Base-by-base conservation (phyloP, 345 rosid species). In the Chamaenerion angustifolium region DNA sequence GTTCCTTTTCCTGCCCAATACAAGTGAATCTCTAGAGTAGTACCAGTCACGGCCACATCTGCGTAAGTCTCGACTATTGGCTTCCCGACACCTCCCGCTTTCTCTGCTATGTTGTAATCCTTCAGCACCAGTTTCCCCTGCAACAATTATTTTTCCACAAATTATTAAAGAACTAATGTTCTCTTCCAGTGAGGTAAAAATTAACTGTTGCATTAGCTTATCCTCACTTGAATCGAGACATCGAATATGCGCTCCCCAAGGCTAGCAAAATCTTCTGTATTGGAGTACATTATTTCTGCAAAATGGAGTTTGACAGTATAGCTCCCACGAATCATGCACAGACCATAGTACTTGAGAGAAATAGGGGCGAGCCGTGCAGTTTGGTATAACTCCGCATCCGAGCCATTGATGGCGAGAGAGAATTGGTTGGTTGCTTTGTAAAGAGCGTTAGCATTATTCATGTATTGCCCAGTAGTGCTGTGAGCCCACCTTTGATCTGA, bases 1-100 rank as follows among this genome's bases (percentile, higher is more conserved):
- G 96, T 83, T 47, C 98, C 96, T 78, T 76, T 81, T 8, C 98
- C 95, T 14, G 67, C 14, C 98, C 98, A 92, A 35, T 67, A 68
- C 42, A 86, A 69, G 63, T 67, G 85, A 56, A 92, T 73, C 76
- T 83, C 89, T 59, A 90, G 15, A 18, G 98, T 86, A 67, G 72
- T 73, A 9, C 81, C 77, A 55, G 59, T 76, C 9, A 90, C 81
- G 1, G 8, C 18, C 44, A 80, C 48, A 40, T 71, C 46, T 18
- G 75, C 68, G 16, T 21, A 68, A 70, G 21, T 41, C 63, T 17
- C 0, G 40, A 2, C 43, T 53, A 65, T 58, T 7, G 71, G 72
- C 35, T 11, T 68, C 16, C 93, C 95, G 0, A 58, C 87, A 54
- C 89, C 95, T 45, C 85, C 87, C 40, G 98, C 98, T 68, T 48